Evolutionary conservation across 441 rosid genomes (phyloP).

Genomic region (Corymbia citriodora): DNA sequence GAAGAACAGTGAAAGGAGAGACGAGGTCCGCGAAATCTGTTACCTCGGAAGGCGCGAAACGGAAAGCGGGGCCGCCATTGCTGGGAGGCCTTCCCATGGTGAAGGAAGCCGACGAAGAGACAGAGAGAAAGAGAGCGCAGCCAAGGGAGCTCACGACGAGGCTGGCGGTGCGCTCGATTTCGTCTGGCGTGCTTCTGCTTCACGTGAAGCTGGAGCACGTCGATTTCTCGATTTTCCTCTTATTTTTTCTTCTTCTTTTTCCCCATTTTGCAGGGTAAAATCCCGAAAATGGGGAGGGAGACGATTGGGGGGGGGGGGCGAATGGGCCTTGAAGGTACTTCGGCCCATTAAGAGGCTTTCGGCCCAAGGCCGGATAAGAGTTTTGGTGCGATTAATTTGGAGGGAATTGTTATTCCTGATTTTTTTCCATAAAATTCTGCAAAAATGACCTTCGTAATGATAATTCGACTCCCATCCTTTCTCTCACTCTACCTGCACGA

Average conservation of each 20-base stretch:
- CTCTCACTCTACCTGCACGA: background rate
- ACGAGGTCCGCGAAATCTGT: background rate
- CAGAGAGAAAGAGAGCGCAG: background rate
- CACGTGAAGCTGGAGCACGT: background rate
- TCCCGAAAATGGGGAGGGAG: background rate
- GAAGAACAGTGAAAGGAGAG: background rate
- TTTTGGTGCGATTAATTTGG: background rate
- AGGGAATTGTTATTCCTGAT: background rate
- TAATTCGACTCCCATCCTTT: background rate
- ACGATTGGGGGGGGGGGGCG: background rate
- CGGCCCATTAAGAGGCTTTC: background rate
- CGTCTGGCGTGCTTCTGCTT: background rate
- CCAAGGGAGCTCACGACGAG: background rate
- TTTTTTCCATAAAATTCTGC: background rate
- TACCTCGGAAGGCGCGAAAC: constrained; percentile 75
- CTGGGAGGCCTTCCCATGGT: constrained; percentile 92
- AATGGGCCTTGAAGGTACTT: background rate
- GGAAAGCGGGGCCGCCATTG: constrained; percentile 93
- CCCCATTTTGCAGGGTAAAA: background rate
- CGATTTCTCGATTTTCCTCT: background rate
- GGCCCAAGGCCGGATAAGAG: background rate
- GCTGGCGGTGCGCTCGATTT: background rate
- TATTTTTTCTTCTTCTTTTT: background rate
- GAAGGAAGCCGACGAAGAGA: background rate
- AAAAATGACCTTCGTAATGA: background rate